phyloP scores from a whole-genome alignment of 2,329 filamentous ascomycete species.

The Paramyrothecium roridum region DNA sequence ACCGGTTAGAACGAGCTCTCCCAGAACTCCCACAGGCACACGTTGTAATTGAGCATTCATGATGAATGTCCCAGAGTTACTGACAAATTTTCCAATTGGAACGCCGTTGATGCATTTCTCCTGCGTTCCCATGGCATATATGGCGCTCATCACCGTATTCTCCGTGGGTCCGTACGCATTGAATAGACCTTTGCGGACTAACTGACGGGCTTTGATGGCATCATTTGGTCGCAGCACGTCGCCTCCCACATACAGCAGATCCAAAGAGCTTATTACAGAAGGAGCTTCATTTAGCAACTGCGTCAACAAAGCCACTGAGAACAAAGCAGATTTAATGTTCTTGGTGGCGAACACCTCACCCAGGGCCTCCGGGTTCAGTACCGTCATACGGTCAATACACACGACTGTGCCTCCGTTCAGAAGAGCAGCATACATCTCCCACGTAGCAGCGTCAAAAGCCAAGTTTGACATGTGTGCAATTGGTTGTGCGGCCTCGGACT shows the following conservation, averaged over 20 bases:
- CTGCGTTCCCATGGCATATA: no score
- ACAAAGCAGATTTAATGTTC: conserved; percentile 1
- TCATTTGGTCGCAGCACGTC: conserved; percentile 11
- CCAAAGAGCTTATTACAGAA: conserved; percentile 1
- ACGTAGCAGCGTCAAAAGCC: conserved; percentile 7
- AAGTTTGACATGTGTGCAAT: conserved; percentile 7
- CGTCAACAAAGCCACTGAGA: conserved; percentile 12
- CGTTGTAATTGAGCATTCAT: conserved; percentile 17
- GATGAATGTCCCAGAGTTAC: conserved; percentile 16
- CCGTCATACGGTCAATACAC: conserved; percentile 12
- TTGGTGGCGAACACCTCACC: conserved; percentile 4
- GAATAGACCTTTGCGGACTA: conserved; percentile 1
- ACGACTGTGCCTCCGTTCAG: conserved; percentile 14
- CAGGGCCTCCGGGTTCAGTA: conserved; percentile 8
- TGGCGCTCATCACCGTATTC: conserved; percentile 9
- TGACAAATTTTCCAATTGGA: conserved; percentile 13
- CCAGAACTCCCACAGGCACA: conserved; percentile 19
- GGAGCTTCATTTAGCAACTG: conserved; percentile 7
- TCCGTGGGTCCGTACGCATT: conserved; percentile 15
- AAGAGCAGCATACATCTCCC: conserved; percentile 9
- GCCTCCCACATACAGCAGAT: conserved; percentile 9
- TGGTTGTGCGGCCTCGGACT: not conserved
- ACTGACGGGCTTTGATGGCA: not conserved
- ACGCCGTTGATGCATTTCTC: conserved; percentile 11
- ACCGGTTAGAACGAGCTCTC: conserved; percentile 22